A percentile compares a stretch with the other conserved stretches of the same genome.
phyloP scores from a whole-genome alignment of 805 yeast genomes.

The Ogataea zsoltii region DNA sequence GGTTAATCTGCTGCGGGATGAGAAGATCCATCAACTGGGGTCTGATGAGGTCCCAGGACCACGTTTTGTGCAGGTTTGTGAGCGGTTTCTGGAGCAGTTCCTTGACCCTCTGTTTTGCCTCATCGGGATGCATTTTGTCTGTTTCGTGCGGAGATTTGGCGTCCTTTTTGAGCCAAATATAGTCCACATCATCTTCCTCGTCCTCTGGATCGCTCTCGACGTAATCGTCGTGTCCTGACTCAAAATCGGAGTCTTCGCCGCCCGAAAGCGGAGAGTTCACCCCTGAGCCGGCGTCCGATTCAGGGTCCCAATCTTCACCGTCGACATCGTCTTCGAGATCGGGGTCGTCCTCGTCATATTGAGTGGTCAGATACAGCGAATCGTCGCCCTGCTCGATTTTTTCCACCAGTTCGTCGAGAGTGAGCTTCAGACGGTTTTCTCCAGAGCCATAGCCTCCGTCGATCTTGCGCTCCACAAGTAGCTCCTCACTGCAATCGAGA shows the following conservation, averaged over 20 bases:
- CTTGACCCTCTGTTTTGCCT: constrained; percentile 42
- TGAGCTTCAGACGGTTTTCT: constrained; percentile 49
- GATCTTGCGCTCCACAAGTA: constrained; percentile 60
- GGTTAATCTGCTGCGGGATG: constrained; percentile 68
- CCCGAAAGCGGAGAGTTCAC: constrained; percentile 1
- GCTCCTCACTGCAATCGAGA: constrained; percentile 27
- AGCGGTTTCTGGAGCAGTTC: constrained; percentile 66
- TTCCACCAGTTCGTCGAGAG: constrained; percentile 48
- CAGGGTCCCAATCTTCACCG: background rate
- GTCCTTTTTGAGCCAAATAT: background rate
- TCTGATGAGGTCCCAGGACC: constrained; percentile 37
- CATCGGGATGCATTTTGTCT: constrained; percentile 15
- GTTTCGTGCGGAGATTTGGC: no score
- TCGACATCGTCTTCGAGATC: constrained; percentile 25
- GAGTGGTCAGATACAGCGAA: constrained; percentile 65
- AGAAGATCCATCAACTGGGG: constrained; percentile 45
- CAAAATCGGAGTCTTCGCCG: no score
- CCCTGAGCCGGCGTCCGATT: constrained; percentile 21
- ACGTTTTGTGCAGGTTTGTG: constrained; percentile 38
- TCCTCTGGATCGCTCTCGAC: constrained; percentile 17
- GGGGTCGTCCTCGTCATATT: constrained; percentile 52
- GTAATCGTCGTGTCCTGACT: no score
- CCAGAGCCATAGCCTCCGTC: constrained; percentile 74
- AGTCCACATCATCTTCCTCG: constrained; percentile 16
- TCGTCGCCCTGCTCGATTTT: constrained; percentile 44